Percentiles rank a stretch among this genome's conserved stretches.
phyloP scores from a whole-genome alignment of 2,329 filamentous ascomycete genomes.

The Aspergillus uvarum region DNA sequence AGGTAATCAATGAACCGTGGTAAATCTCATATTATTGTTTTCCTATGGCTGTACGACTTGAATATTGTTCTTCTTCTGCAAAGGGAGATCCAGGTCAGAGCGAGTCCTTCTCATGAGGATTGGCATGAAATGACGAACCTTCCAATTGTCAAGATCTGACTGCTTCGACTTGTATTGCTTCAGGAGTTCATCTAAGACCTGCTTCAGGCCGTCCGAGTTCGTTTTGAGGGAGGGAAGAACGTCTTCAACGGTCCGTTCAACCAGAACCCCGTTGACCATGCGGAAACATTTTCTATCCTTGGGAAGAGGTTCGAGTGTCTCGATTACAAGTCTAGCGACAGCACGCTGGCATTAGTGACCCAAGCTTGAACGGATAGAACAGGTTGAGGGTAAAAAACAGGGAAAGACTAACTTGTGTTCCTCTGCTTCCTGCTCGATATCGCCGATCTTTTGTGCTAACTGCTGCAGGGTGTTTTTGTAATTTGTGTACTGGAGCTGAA shows the following conservation, averaged over 20 bases:
- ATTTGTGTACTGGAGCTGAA: slow-evolving; percentile 51
- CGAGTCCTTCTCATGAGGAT: neutral
- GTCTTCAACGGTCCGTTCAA: slow-evolving; percentile 90
- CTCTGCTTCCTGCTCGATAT: slow-evolving; percentile 95
- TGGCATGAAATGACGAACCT: slow-evolving; percentile 57
- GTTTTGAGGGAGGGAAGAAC: slow-evolving; percentile 88
- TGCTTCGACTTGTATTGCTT: slow-evolving; percentile 97
- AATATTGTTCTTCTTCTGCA: slow-evolving; percentile 51
- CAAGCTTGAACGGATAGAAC: neutral
- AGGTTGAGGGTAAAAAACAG: neutral
- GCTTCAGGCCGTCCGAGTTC: slow-evolving; percentile 89
- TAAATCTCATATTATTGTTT: neutral
- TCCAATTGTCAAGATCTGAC: slow-evolving; percentile 95
- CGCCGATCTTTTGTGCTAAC: slow-evolving; percentile 92
- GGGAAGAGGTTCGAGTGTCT: slow-evolving; percentile 80
- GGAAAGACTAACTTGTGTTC: slow-evolving; percentile 80
- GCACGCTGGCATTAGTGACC: slow-evolving; percentile 17
- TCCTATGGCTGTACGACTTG: slow-evolving; percentile 48
- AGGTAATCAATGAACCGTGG: neutral
- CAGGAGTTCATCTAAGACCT: slow-evolving; percentile 88
- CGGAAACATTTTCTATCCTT: slow-evolving; percentile 94
- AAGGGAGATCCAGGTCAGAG: slow-evolving; percentile 7
- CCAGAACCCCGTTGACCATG: slow-evolving; percentile 95
- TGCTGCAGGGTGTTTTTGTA: slow-evolving; percentile 77
- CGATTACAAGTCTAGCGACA: slow-evolving; percentile 77